phyloP scores from a whole-genome alignment of 2,329 filamentous ascomycete species.

The Tolypocladium tundrense region DNA sequence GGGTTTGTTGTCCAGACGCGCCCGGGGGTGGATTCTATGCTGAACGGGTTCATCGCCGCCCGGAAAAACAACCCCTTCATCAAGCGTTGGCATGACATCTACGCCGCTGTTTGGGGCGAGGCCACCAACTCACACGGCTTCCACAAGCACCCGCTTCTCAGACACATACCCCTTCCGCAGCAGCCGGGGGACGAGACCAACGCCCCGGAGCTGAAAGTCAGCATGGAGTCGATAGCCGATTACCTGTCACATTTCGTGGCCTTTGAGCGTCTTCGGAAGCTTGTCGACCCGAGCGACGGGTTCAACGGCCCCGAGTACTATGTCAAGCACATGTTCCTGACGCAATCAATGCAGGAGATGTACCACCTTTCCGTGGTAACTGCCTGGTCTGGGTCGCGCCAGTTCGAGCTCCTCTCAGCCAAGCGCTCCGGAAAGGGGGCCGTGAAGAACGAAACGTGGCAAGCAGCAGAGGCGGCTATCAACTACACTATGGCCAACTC shows the following conservation, averaged over 20 bases:
- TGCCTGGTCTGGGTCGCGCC: constrained; percentile 4
- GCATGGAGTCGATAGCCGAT: constrained; percentile 11
- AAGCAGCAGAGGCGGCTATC: constrained; percentile 13
- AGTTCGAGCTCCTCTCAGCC: constrained; percentile 11
- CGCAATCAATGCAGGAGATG: constrained; percentile 8
- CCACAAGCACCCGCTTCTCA: constrained; percentile 19
- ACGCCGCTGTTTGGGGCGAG: constrained; percentile 23
- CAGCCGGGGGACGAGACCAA: neutral
- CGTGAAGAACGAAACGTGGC: constrained; percentile 5
- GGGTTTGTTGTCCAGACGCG: neutral
- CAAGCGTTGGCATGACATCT: constrained; percentile 29
- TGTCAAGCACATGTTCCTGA: constrained; percentile 18
- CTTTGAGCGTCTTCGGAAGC: constrained; percentile 20
- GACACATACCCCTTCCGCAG: neutral
- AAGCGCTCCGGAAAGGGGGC: constrained; percentile 12
- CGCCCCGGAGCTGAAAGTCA: constrained; percentile 3
- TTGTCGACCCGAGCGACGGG: constrained; percentile 21
- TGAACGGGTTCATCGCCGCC: constrained; percentile 33
- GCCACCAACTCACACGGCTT: constrained; percentile 18
- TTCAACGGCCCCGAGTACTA: constrained; percentile 24
- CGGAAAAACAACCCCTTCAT: constrained; percentile 32
- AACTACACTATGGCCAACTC: constrained; percentile 20
- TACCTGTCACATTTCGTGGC: constrained; percentile 19
- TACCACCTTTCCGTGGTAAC: constrained; percentile 1
- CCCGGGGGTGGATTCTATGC: constrained; percentile 2